Percentiles rank a stretch among this genome's conserved stretches.
These are phyloP conservation scores for Herpetomonas samuelpessoai DNA, from an alignment of 208 protist genomes.

Conservation along the genomic window DNA sequence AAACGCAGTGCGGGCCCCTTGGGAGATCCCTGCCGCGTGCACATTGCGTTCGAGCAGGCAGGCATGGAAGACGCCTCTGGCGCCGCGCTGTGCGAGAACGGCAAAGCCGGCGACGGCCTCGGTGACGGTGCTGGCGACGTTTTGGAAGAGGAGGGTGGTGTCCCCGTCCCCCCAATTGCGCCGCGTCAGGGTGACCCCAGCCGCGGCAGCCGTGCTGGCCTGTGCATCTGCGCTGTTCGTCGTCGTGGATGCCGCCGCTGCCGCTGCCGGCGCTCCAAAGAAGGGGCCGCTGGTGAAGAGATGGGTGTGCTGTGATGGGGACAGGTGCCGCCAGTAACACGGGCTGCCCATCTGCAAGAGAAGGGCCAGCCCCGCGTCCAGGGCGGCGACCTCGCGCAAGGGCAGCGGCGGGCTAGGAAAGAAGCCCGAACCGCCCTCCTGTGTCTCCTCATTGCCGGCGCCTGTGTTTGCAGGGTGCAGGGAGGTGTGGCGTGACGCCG, in stretches of 20 bases:
- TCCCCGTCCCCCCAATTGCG: constrained; percentile 6
- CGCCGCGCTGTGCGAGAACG: constrained; percentile 17
- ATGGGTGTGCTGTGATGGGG: not conserved
- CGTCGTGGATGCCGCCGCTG: not conserved
- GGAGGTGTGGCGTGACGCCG: not conserved
- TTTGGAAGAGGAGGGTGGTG: not conserved
- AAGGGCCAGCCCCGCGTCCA: constrained; percentile 6
- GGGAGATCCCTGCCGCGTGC: constrained; percentile 13
- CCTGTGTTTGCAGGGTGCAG: not conserved
- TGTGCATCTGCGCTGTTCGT: not conserved
- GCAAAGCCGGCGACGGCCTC: constrained; percentile 19
- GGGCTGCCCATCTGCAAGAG: constrained; percentile 25
- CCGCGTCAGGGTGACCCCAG: not conserved
- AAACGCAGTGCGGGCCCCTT: constrained; percentile 16
- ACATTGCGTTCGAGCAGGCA: constrained; percentile 26
- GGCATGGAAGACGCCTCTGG: constrained; percentile 14
- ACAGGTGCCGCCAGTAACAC: constrained; percentile 23
- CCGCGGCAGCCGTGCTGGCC: no score
- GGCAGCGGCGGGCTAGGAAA: not conserved
- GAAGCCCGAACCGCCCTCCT: not conserved
- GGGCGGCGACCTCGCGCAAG: not conserved
- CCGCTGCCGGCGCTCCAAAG: not conserved
- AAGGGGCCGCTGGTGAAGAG: not conserved
- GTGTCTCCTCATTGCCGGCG: not conserved
- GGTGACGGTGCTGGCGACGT: constrained; percentile 15